Evolutionary conservation across 495 filamentous ascomycete genomes (phyloP), one percentile per base, ranked within the genome.

Genomic region (Letharia lupina): DNA sequence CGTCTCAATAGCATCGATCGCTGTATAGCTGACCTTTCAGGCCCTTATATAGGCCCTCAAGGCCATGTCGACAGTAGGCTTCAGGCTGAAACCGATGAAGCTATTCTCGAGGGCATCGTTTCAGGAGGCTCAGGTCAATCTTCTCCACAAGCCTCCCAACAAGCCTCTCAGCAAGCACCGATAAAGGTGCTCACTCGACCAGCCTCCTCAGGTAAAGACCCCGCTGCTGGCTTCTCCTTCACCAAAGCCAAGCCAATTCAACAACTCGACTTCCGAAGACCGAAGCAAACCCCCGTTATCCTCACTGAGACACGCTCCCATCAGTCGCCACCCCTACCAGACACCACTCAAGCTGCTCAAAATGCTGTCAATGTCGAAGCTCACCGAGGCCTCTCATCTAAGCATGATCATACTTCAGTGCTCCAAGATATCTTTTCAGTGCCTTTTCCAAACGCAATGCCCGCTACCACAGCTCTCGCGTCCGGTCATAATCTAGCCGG

Each of bases 161-260:
- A 56, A 56, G 54, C 33, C 5, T 37, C 54, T 39, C 64, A 61
- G 37, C 3, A 18, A 40, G 64, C 35, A 47, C 57, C 64, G 18
- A 42, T 50, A 18, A 63, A 67, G 59, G 31, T 54, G 4, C 57
- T 68, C 20, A 68, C 62, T 35, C 62, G 67, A 45, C 67, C 67
- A 16, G 45, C 48, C 13, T 65, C 67, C 20, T 62, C 67, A 1
- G 15, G 60, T 41, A 37, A 56, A 60, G 67, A 68, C 45, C 61
- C 47, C 15, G 60, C 47, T 18, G 61, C 67, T 47, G 62, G 62
- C 6, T 68, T 68, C 41, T 59, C 67, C 2, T 68, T 65, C 40
- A 13, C 33, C 10, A 68, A 68, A 35, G 45, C 61, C 39, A 60
- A 60, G 40, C 18, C 58, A 23, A 16, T 23, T 6, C 44, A 48